Evolutionary conservation across 2,329 filamentous ascomycete species (phyloP), one percentile per base, ranked within the genome.

Genomic region (Sporothrix mexicana): DNA sequence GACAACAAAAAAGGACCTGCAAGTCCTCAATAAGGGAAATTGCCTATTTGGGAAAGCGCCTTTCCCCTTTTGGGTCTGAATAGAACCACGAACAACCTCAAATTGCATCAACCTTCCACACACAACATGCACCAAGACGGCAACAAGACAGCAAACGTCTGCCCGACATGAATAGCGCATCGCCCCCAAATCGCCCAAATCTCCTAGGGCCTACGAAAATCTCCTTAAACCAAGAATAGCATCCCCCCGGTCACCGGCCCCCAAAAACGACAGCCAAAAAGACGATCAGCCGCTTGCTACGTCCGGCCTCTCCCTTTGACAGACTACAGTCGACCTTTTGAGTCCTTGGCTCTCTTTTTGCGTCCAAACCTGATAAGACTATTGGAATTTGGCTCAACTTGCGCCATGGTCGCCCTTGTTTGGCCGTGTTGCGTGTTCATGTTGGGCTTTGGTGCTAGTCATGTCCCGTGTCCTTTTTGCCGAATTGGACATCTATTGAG

Each of bases 61-160:
- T 76, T 76, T 62, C 77, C 79, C 49, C 6, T 76, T 80, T 78
- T 53, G 76, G 79, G 76, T 76, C 61, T 81, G 77, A 81, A 80
- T 81, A 81, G 78, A 73, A n/a, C 75, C 72, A 57, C 77, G 76
- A 79, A 80, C 78, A 77, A 73, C 73, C 47, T 77, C 75, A 69
- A 71, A 13, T 45, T 12, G 23, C 61, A 23, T 12, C 61, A 57
- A 20, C 12, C 30, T 55, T 55, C 49, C 43, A 17, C 30, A 15
- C 57, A n/a, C 51, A 8, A 13, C 41, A 25, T 47, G n/a, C n/a
- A 47, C 12, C 61, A 66, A 25, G 9, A 66, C 61, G 30, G 30
- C 30, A 36, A 36, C 30, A 36, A 36, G 30, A 17, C 5, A 15
- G 4, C 2, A 15, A 59, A 25, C 12, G 55, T 36, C 25, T 36